phyloP scores from a whole-genome alignment of 768 basidiomycete genomes.

The Psilocybe cyanescens region DNA sequence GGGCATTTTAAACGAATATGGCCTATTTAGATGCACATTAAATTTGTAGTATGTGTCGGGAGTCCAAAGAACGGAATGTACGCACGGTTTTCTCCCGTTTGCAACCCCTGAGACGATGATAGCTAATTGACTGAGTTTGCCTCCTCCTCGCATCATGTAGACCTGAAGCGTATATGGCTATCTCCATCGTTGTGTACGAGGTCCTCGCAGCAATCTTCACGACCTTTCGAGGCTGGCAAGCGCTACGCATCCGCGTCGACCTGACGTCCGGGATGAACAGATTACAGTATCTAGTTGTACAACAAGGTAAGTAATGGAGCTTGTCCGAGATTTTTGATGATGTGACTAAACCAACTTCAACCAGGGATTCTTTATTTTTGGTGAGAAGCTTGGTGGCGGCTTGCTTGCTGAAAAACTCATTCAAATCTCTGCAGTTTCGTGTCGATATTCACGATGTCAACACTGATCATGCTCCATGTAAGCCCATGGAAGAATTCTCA shows the following conservation, averaged over 20 bases:
- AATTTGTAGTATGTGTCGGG: not conserved
- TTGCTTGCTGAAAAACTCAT: not conserved
- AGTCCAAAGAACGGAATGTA: not conserved
- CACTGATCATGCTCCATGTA: not conserved
- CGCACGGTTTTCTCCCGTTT: not conserved
- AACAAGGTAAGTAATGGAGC: not conserved
- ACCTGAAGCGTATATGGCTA: not conserved
- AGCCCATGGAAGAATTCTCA: not conserved
- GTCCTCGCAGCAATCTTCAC: not conserved
- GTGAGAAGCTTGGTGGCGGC: not conserved
- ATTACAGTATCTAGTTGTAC: not conserved
- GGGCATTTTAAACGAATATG: not conserved
- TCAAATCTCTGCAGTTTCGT: not conserved
- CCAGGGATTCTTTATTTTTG: slow-evolving; percentile 2
- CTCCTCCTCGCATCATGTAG: not conserved
- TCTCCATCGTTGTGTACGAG: not conserved
- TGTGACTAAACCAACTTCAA: too few relatives aligned
- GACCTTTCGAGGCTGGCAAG: not conserved
- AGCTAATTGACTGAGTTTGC: not conserved
- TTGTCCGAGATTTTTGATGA: not conserved
- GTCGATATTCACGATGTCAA: not conserved
- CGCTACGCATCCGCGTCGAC: not conserved
- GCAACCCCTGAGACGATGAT: not conserved
- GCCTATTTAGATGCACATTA: not conserved
- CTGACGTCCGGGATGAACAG: not conserved